A percentile compares a stretch with the other conserved stretches of the same genome.
Evolutionary conservation across 208 protist genomes (phyloP).

Genomic region (Kentomonas sorsogonicus): DNA sequence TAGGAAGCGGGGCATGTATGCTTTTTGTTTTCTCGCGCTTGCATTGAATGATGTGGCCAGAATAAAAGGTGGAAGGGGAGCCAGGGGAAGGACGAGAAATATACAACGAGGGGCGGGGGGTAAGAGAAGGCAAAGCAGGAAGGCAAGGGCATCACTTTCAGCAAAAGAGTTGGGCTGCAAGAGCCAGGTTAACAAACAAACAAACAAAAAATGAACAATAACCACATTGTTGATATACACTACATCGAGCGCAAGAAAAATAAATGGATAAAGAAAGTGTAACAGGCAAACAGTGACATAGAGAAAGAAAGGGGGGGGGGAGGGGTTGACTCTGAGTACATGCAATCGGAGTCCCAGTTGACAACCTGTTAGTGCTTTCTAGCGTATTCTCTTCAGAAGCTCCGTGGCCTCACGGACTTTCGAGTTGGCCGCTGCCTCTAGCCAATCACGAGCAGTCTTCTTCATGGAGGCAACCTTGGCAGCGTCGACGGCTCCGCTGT

Average conservation of each 20-base stretch:
- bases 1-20: no score
- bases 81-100: neutral
- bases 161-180: neutral
- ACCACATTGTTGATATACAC: neutral
- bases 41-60: neutral
- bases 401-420: constrained; percentile 56
- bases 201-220: constrained; percentile 3
- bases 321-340: no score
- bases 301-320: constrained; percentile 3
- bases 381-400: constrained; percentile 33
- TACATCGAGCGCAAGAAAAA: neutral
- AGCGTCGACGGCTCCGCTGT: neutral
- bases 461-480: constrained; percentile 19
- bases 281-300: neutral
- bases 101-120: neutral
- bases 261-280: neutral
- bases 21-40: no score
- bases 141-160: neutral
- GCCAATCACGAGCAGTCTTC: constrained; percentile 36
- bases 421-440: constrained; percentile 42
- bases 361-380: no score
- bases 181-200: neutral
- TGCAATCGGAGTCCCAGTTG: no score
- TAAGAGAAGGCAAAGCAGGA: constrained; percentile 8
- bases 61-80: constrained; percentile 1